Evolutionary conservation across 169 alveolate genomes (phyloP).

Genomic region (Plasmodium inui): DNA sequence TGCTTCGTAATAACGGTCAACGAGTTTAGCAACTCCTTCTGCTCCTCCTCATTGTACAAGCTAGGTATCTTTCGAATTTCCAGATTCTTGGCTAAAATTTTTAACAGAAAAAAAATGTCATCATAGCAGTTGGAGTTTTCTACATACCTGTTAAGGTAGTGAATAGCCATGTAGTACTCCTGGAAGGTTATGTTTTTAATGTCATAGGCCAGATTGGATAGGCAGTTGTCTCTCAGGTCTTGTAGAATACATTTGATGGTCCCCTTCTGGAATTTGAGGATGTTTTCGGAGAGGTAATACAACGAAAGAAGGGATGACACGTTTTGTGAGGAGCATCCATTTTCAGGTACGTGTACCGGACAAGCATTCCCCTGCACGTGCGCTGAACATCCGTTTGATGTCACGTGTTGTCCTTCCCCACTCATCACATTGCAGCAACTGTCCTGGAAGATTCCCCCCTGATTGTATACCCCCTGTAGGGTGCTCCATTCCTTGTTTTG

Average conservation of each 20-base stretch:
- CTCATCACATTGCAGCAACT: not conserved
- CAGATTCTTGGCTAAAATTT: constrained; percentile 68
- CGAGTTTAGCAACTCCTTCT: constrained; percentile 59
- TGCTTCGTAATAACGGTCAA: constrained; percentile 46
- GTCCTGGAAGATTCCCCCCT: not conserved
- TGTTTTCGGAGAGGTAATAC: constrained; percentile 60
- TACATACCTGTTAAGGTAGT: constrained; percentile 61
- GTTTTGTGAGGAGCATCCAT: not conserved
- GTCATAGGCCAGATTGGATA: constrained; percentile 45
- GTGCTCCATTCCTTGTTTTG: not conserved
- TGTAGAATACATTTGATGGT: constrained; percentile 75
- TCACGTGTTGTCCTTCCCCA: not conserved
- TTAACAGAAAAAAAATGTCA: constrained; percentile 74
- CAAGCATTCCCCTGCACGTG: too few species aligned
- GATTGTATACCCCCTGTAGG: not conserved
- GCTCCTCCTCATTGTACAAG: constrained; percentile 66
- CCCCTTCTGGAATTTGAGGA: constrained; percentile 74
- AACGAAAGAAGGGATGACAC: constrained; percentile 46
- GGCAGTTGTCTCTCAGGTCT: constrained; percentile 76
- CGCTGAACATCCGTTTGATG: not conserved
- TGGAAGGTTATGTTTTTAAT: constrained; percentile 73
- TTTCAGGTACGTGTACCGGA: not conserved
- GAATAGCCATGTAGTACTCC: constrained; percentile 74
- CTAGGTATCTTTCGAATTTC: constrained; percentile 76
- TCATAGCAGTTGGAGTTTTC: constrained; percentile 75